These are phyloP conservation scores for Heliophila coronopifolia DNA, from an alignment of 441 rosid species.

Conservation along the genomic window DNA sequence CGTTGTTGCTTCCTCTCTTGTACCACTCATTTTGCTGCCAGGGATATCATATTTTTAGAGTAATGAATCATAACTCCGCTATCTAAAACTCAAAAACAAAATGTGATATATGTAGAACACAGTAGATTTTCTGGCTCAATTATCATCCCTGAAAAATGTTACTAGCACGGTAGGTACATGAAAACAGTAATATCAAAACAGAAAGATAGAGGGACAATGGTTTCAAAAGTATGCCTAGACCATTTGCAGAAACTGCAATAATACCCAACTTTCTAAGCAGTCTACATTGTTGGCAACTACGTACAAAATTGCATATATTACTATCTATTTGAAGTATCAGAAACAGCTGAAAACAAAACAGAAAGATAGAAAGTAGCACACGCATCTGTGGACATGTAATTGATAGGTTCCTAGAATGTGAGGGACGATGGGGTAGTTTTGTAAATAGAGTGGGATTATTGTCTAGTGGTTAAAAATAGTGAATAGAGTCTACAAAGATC, in stretches of 20 bases:
- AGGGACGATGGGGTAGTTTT: no score
- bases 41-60: neutral
- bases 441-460: no score
- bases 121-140: neutral
- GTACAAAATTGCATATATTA: neutral
- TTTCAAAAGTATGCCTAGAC: conserved; percentile 1
- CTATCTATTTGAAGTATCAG: neutral
- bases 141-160: conserved; percentile 1
- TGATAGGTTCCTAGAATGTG: no score
- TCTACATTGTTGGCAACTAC: conserved; percentile 5
- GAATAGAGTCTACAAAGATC: no score
- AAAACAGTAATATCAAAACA: neutral
- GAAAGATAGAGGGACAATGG: neutral
- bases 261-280: conserved; percentile 1
- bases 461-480: no score
- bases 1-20: conserved; percentile 36
- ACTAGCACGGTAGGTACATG: conserved; percentile 2
- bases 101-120: neutral
- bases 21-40: conserved; percentile 49
- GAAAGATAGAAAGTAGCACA: neutral
- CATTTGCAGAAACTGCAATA: neutral
- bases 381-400: neutral
- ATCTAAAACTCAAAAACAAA: neutral
- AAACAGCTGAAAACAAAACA: neutral
- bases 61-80: neutral